Base-by-base conservation (phyloP, 78 protist genomes). In the Goniomonas avonlea region DNA sequence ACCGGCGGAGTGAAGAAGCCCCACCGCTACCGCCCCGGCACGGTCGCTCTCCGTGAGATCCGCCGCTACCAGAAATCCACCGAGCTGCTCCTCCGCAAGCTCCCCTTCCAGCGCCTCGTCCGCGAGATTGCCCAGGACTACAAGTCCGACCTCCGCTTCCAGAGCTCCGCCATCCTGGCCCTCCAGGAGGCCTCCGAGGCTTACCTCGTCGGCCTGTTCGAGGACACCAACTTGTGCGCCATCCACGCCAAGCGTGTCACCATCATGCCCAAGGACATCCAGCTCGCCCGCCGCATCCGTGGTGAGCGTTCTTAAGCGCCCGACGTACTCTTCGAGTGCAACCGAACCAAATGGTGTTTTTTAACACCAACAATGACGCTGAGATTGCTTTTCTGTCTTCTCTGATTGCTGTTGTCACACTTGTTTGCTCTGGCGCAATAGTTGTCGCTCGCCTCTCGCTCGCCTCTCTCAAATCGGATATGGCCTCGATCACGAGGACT, bases 141-240 rank as follows among this genome's bases (percentile, higher is more conserved):
- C 93, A 89, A 91, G 71, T 86, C 89, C 32, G 94, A 91, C 41
- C 53, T 91, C 34, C 89, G 95, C 45, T 93, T 88, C 90, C 95
- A 88, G 85, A 59, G 89, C 21, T 73, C 88, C 32, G 98, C 98
- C 55, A 63, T 94, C 55, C 80, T 56, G 56, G 98, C 98, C 8
- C 90, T 94, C 34, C 98, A 94, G 75, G 96, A 91, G 69, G 95
- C 96, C 45, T 78, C 96, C 15, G 98, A 95, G 82, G 83, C 91
- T 8, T 93, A 91, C 91, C 78, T 95, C 68, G 94, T 93, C 61
- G 89, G 92, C 74, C 87, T 95, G 21, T 88, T 93, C 45, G 98
- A 92, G 75, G 98, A 95, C 73, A 75, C 96, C 82, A 90, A 92
- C 90, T 73, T 92, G 11, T 76, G 81, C 82, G 92, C 94, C 8